These are phyloP conservation scores for Delphinella strobiligena DNA, from an alignment of 2,329 filamentous ascomycete genomes.

Conservation along the genomic window DNA sequence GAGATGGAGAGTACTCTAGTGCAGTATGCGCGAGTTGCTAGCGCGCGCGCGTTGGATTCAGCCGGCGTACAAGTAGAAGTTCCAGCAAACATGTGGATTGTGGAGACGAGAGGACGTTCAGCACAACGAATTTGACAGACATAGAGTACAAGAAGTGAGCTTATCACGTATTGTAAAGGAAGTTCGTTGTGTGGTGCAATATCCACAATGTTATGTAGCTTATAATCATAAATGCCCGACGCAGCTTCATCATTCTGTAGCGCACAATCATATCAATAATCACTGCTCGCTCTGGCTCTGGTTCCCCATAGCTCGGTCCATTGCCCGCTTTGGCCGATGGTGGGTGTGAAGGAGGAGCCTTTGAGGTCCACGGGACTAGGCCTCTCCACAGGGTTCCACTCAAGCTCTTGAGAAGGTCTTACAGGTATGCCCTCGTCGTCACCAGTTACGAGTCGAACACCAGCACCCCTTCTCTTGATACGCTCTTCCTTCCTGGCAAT, in stretches of 20 bases:
- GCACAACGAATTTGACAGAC: too few species aligned
- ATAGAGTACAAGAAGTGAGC: too few species aligned
- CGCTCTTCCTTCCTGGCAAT: conserved; percentile 5
- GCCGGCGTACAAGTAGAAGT: too few species aligned
- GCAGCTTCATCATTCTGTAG: not conserved
- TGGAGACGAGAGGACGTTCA: too few species aligned
- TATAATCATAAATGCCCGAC: not conserved
- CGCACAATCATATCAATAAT: conserved; percentile 2
- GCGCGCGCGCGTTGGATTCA: too few species aligned
- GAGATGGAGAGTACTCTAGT: too few species aligned
- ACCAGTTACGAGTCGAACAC: conserved; percentile 10
- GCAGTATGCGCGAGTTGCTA: too few species aligned
- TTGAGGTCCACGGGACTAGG: conserved; percentile 5
- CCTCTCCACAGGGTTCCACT: not conserved
- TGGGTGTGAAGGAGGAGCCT: not conserved
- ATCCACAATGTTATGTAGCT: not conserved
- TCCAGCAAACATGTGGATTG: too few species aligned
- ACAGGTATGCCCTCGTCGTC: conserved; percentile 2
- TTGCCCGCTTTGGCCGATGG: conserved; percentile 1
- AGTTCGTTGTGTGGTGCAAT: too few species aligned
- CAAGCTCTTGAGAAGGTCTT: not conserved
- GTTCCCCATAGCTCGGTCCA: conserved; percentile 5
- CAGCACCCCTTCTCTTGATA: conserved; percentile 9
- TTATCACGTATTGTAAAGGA: too few species aligned
- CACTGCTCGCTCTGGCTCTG: conserved; percentile 6